phyloP scores from a whole-genome alignment of 1,284 basidiomycete genomes.

The Leccinum fuscescens region DNA sequence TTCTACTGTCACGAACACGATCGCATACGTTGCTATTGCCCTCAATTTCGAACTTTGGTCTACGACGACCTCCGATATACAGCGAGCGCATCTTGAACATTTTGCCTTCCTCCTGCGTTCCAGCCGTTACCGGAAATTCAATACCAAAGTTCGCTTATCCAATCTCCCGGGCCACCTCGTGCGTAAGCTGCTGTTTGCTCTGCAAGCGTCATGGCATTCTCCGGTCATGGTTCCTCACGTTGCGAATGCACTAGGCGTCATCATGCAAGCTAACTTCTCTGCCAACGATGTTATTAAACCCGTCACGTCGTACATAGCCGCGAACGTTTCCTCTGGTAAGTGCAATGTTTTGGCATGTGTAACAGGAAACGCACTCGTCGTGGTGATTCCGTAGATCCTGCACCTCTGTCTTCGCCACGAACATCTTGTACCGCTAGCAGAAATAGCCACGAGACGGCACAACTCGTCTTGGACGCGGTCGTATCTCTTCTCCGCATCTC shows the following conservation, averaged over 20 bases:
- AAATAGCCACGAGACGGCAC: conserved; percentile 47
- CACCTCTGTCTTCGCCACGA: conserved; percentile 43
- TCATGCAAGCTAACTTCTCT: too few relatives aligned
- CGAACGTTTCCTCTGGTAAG: conserved; percentile 51
- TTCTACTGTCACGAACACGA: conserved; percentile 79
- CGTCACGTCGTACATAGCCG: too few relatives aligned
- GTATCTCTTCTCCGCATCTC: conserved; percentile 56
- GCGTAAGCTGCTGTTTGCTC: too few relatives aligned
- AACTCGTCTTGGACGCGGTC: conserved; percentile 59
- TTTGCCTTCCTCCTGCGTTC: conserved; percentile 71
- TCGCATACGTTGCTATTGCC: conserved; percentile 81
- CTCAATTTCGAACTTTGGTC: conserved; percentile 93
- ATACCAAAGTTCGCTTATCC: too few relatives aligned
- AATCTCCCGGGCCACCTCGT: too few relatives aligned
- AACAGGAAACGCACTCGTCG: too few relatives aligned
- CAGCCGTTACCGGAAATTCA: conserved; percentile 50
- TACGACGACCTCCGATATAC: conserved; percentile 64
- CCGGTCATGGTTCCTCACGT: too few relatives aligned
- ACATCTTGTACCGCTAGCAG: conserved; percentile 36
- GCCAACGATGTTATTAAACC: too few relatives aligned
- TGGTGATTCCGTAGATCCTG: conserved; percentile 1
- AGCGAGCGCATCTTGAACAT: conserved; percentile 76
- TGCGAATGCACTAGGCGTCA: too few relatives aligned
- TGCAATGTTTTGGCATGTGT: too few relatives aligned
- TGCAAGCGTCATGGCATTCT: too few relatives aligned